These are phyloP conservation scores for Trametes maxima DNA, from an alignment of 768 basidiomycete genomes.

Conservation along the genomic window DNA sequence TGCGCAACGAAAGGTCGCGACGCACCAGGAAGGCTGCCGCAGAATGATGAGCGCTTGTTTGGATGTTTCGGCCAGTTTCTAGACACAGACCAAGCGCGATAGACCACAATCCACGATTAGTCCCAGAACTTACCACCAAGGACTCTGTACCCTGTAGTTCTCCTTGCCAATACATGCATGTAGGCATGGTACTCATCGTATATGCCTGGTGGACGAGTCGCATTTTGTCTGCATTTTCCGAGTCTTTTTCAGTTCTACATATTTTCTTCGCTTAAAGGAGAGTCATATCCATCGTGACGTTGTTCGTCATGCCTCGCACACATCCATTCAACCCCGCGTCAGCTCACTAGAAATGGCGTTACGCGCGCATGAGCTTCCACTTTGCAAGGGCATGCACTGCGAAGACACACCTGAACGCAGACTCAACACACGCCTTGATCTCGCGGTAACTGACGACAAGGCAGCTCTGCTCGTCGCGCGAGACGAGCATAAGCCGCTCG, in stretches of 20 bases:
- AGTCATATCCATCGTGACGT: slow-evolving; percentile 23
- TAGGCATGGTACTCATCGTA: no score
- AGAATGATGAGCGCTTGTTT: no score
- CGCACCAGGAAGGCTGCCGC: no score
- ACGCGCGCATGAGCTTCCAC: not conserved
- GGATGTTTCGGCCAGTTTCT: no score
- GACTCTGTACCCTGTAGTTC: no score
- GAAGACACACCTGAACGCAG: slow-evolving; percentile 73
- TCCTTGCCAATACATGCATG: no score
- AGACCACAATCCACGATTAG: no score
- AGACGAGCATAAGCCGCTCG: slow-evolving; percentile 92
- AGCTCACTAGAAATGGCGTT: slow-evolving; percentile 46
- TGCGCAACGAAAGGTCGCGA: slow-evolving; percentile 5
- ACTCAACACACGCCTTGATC: slow-evolving; percentile 81
- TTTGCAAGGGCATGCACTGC: not conserved
- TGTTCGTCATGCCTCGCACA: not conserved
- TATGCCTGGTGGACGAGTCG: slow-evolving; percentile 7
- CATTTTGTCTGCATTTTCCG: slow-evolving; percentile 50
- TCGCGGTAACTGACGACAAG: slow-evolving; percentile 93
- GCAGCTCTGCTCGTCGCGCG: slow-evolving; percentile 95
- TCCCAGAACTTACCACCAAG: no score
- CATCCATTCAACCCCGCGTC: slow-evolving; percentile 27
- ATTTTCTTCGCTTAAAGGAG: slow-evolving; percentile 42
- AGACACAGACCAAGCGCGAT: no score
- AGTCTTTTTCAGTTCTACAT: slow-evolving; percentile 72